Evolutionary conservation across 2,329 filamentous ascomycete genomes (phyloP), one percentile per base, ranked within the genome.

Genomic region (Cryphonectria carpinicola): DNA sequence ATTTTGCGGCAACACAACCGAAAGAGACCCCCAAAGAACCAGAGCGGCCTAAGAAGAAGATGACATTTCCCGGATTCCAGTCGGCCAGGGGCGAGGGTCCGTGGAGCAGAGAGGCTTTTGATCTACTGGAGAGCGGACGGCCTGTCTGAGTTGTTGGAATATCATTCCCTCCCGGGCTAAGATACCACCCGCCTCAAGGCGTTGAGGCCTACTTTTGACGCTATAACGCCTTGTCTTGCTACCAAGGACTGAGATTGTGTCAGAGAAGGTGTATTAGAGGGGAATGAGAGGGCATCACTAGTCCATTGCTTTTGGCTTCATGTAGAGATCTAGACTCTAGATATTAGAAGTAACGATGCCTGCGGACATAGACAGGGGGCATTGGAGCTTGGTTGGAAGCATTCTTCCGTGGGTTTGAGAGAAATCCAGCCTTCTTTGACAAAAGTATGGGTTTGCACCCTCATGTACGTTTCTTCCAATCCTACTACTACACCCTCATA

Each of bases 61-160:
- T 74, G 73, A 74, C 71, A n/a, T 76, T 84, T 70, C 81, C 83
- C 13, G 82, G 82, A 1, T 86, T 87, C 70, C 80, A 80, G 1
- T 85, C 82, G 75, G 84, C 83, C 3, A 87, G 86, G 74, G 82
- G 58, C 22, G 74, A 87, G 22, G 90, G 90, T 3, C 87, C 91
- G 0, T 93, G 91, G 91, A 92, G 89, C 74, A 86, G 84, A 35
- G 90, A 93, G 76, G 90, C 91, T 0, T 84, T 88, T 74, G 91
- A 93, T 77, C 76, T 93, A 63, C 86, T 93, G 73, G 89, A 87
- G 52, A 86, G 82, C 76, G 88, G 85, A 76, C 83, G 88, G 64
- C 90, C 90, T 49, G 81, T 19, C 19, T 74, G 67, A 72, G 39
- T 3, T 35, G n/a, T 11, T 35, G 17, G 19, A 11, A 14, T 17